phyloP scores from a whole-genome alignment of 495 filamentous ascomycete genomes.

The Thozetella sp. region DNA sequence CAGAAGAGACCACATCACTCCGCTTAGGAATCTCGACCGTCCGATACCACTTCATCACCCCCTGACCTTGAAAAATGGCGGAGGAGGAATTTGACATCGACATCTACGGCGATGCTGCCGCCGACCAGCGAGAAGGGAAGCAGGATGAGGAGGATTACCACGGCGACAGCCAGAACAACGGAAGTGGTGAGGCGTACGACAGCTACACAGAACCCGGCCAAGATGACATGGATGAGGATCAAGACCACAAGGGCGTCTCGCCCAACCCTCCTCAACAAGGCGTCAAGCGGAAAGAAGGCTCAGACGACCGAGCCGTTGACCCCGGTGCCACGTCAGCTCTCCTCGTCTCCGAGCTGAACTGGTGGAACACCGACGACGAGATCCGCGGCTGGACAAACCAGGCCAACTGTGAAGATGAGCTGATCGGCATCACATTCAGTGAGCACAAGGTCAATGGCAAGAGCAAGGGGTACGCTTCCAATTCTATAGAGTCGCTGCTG shows the following conservation, averaged over 20 bases:
- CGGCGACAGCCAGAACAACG: conserved; percentile 92
- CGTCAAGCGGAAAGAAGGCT: conserved; percentile 73
- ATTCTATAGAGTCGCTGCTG: conserved; percentile 2
- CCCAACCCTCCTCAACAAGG: conserved; percentile 58
- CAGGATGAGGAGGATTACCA: conserved; percentile 63
- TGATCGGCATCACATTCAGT: conserved; percentile 93
- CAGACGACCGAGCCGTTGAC: conserved; percentile 77
- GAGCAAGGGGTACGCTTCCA: conserved; percentile 82
- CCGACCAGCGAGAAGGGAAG: conserved; percentile 35
- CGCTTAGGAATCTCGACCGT: not conserved
- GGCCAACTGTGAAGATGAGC: conserved; percentile 74
- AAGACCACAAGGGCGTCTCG: conserved; percentile 29
- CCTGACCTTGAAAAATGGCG: conserved; percentile 24
- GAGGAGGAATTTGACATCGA: conserved; percentile 99
- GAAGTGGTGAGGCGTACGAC: conserved; percentile 58
- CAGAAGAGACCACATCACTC: not conserved
- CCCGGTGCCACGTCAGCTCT: conserved; percentile 82
- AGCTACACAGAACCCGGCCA: conserved; percentile 30
- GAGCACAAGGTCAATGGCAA: conserved; percentile 99
- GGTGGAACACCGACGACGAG: conserved; percentile 97
- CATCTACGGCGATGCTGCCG: conserved; percentile 85
- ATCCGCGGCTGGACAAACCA: conserved; percentile 85
- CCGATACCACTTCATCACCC: not conserved
- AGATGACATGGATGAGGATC: conserved; percentile 37
- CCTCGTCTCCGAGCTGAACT: conserved; percentile 84